A percentile compares a stretch with the other conserved stretches of the same genome.
These are phyloP conservation scores for Candida oleophila DNA, from an alignment of 805 yeast species.

Conservation along the genomic window DNA sequence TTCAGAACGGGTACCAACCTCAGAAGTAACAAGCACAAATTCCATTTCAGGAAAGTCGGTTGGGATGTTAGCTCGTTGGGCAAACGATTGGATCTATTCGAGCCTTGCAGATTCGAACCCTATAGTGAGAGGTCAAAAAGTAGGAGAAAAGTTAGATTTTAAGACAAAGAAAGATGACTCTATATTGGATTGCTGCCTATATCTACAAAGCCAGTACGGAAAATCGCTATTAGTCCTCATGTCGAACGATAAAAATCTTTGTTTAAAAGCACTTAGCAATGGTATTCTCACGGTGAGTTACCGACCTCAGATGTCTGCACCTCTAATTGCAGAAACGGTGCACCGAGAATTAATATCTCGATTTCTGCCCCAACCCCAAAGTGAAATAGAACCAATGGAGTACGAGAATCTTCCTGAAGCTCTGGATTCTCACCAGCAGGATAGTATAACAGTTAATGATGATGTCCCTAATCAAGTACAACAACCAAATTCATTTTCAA, in stretches of 20 bases:
- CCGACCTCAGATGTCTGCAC: slow-evolving; percentile 44
- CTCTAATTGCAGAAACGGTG: slow-evolving; percentile 39
- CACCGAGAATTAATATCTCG: slow-evolving; percentile 9
- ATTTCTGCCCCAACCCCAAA: neutral
- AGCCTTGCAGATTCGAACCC: slow-evolving; percentile 52
- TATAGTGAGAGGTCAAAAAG: slow-evolving; percentile 63
- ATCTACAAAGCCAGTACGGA: slow-evolving; percentile 42
- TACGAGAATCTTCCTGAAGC: neutral
- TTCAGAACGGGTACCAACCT: slow-evolving; percentile 21
- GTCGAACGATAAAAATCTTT: slow-evolving; percentile 82
- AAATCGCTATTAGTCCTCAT: slow-evolving; percentile 53
- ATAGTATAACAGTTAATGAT: neutral
- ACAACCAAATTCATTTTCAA: neutral
- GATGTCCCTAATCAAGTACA: neutral
- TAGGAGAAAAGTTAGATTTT: slow-evolving; percentile 50
- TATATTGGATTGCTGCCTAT: slow-evolving; percentile 81
- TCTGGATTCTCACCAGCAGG: neutral
- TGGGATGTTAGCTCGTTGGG: slow-evolving; percentile 63
- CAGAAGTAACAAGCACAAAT: slow-evolving; percentile 5
- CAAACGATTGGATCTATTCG: slow-evolving; percentile 74
- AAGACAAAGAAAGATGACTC: slow-evolving; percentile 67
- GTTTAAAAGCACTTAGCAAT: slow-evolving; percentile 72
- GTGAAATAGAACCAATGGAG: neutral
- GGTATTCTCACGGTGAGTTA: slow-evolving; percentile 62
- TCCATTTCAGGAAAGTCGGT: slow-evolving; percentile 33